Conservation (phyloP, 148 eudicot genomes). For the Beta vulgaris region DNA sequence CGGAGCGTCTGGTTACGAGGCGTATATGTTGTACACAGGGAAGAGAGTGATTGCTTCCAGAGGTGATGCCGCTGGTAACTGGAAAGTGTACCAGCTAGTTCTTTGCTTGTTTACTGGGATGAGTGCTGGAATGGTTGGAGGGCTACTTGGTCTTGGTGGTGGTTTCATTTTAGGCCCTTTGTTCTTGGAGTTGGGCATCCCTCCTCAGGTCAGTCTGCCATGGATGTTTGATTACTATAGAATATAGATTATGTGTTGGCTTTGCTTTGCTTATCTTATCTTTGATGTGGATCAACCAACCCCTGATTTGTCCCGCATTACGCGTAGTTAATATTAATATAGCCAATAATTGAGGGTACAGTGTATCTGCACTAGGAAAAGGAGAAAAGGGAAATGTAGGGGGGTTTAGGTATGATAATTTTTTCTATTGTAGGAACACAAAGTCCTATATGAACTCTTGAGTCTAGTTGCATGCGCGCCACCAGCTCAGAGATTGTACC, state of each 20-base stretch:
- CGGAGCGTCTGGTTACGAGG: conserved; percentile 57
- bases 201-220: conserved; percentile 51
- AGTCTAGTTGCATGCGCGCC: not conserved
- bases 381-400: not conserved
- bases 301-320: not conserved
- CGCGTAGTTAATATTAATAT: not conserved
- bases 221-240: not conserved
- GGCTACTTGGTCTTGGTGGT: conserved; percentile 78
- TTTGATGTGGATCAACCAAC: not conserved
- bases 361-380: not conserved
- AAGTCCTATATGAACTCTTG: not conserved
- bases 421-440: too few species aligned
- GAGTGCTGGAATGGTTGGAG: conserved; percentile 64
- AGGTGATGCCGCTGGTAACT: conserved; percentile 33
- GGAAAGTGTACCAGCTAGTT: conserved; percentile 36
- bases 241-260: not conserved
- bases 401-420: too few species aligned
- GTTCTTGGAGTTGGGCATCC: conserved; percentile 60
- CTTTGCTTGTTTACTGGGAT: conserved; percentile 47
- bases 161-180: conserved; percentile 65
- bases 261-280: not conserved
- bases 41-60: conserved; percentile 47
- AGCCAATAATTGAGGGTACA: not conserved
- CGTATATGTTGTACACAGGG: conserved; percentile 50
- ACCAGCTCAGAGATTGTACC: not conserved